Conservation (phyloP, 352 stramenopile genomes). For the Phytopythium montanum region DNA sequence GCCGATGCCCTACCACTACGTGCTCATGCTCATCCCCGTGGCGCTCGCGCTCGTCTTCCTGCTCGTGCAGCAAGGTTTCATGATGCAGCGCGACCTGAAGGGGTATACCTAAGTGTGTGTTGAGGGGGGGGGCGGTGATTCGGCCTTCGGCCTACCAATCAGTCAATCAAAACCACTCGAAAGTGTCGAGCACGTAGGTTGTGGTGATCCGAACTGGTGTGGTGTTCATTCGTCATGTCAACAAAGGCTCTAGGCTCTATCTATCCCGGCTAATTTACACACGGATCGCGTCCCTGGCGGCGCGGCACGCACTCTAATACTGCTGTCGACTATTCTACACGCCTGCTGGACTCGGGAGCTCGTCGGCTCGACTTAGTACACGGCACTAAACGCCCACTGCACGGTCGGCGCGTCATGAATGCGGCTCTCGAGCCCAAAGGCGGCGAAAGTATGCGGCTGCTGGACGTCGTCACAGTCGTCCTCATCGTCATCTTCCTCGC, state of each 20-base stretch:
- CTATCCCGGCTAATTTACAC: constrained; percentile 19
- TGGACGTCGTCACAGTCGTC: constrained; percentile 10
- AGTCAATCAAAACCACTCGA: too few relatives aligned
- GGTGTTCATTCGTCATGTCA: neutral
- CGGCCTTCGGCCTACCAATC: too few relatives aligned
- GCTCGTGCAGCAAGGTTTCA: constrained; percentile 23
- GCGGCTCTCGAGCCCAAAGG: constrained; percentile 69
- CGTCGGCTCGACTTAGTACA: constrained; percentile 37
- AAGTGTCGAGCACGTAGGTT: neutral
- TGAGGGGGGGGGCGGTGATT: too few relatives aligned
- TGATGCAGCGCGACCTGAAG: constrained; percentile 3
- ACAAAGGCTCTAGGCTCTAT: constrained; percentile 4
- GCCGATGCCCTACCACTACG: constrained; percentile 8
- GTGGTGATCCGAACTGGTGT: neutral
- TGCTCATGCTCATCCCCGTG: constrained; percentile 22
- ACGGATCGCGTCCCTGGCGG: constrained; percentile 15
- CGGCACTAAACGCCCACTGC: constrained; percentile 73
- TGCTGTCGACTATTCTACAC: constrained; percentile 15
- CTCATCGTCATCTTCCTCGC: constrained; percentile 13
- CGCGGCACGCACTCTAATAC: constrained; percentile 18
- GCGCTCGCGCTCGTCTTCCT: constrained; percentile 37
- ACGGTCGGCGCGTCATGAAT: constrained; percentile 55
- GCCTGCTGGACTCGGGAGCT: neutral
- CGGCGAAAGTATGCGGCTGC: constrained; percentile 58
- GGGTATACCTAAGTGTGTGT: neutral